Base-by-base conservation (phyloP, 2,329 filamentous ascomycete genomes). In the Cladosporium sp. region DNA sequence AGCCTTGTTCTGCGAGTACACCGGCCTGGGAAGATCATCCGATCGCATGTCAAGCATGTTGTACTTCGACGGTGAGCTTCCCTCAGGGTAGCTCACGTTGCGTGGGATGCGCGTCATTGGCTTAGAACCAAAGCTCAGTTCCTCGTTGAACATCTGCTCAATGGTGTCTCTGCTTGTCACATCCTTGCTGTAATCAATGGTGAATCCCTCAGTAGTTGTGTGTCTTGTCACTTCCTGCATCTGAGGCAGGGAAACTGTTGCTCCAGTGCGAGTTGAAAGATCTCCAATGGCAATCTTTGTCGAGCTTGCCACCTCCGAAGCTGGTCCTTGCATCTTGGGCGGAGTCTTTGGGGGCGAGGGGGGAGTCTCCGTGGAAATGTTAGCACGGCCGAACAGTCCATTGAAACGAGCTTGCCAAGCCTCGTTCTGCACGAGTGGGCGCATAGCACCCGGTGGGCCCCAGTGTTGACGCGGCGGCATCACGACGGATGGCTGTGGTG, bases 381-480 rank as follows among this genome's bases (percentile, higher is more conserved):
- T 74, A 6, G 87, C 83, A 75, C 90, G 93, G 71, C 88, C 86
- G 65, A 89, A 83, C 54, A 97, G 84, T 55, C 85, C 89, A 77
- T 96, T 93, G 77, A 97, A 93, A 73, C 88, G 88, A 72, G 91
- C 89, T 77, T 96, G 92, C 93, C 93, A 94, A 64, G 84, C 84
- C 74, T 68, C 80, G 71, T 80, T 80, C 67, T 79, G 82, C 60
- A 82, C 77, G 66, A 82, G 74, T 55, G 82, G 80, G 59, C 80
- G 76, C 78, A 75, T 71, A 69, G 71, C 69, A 79, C 75, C 64
- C 24, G 61, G 61, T 24, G 61, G 51, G 7, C 61, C 61, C 61
- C 61, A 64, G 36, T 71, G 76, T 73, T 73, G 77, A 66, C 76
- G 78, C 68, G 67, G 71, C 34, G 77, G 78, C 77, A 81, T 79